Evolutionary conservation across 2,329 filamentous ascomycete species (phyloP).

Genomic region (Plectosphaerella cucumerina): DNA sequence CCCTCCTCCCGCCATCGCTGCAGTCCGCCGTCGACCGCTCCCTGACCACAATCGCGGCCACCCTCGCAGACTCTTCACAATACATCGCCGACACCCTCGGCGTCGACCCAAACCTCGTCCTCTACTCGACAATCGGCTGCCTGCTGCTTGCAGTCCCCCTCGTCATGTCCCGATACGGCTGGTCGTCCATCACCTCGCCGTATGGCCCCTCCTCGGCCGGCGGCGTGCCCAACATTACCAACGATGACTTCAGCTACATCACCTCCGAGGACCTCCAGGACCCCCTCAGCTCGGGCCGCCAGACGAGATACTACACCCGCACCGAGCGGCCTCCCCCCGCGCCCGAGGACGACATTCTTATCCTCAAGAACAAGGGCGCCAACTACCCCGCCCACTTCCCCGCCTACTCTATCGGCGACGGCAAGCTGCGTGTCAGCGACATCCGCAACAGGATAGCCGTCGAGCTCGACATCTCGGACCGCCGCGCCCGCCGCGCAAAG

Average conservation of each 20-base stretch:
- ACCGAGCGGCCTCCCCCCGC: constrained; percentile 26
- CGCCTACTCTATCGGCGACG: constrained; percentile 70
- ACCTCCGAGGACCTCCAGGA: constrained; percentile 68
- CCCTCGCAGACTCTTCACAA: constrained; percentile 43
- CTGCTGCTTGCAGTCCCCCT: constrained; percentile 45
- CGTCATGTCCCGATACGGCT: constrained; percentile 53
- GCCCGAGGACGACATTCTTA: constrained; percentile 64
- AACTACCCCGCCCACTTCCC: constrained; percentile 70
- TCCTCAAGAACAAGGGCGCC: constrained; percentile 64
- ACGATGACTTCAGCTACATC: constrained; percentile 78
- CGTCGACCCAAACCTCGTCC: constrained; percentile 39
- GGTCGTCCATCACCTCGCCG: constrained; percentile 43
- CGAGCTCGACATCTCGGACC: constrained; percentile 58
- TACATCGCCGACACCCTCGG: constrained; percentile 49
- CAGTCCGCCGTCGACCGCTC: constrained; percentile 52
- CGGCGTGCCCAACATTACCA: constrained; percentile 59
- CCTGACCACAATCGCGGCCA: constrained; percentile 42
- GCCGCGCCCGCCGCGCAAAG: constrained; percentile 50
- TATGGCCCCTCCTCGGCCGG: constrained; percentile 41
- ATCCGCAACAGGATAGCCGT: constrained; percentile 64
- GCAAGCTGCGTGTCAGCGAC: constrained; percentile 63
- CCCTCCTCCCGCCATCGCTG: constrained; percentile 40
- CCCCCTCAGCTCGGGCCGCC: constrained; percentile 25
- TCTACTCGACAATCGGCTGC: constrained; percentile 47
- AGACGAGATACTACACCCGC: constrained; percentile 36